Percentiles rank a stretch among this genome's conserved stretches.
phyloP scores from a whole-genome alignment of 441 rosid species.

The Populus trichocarpa region DNA sequence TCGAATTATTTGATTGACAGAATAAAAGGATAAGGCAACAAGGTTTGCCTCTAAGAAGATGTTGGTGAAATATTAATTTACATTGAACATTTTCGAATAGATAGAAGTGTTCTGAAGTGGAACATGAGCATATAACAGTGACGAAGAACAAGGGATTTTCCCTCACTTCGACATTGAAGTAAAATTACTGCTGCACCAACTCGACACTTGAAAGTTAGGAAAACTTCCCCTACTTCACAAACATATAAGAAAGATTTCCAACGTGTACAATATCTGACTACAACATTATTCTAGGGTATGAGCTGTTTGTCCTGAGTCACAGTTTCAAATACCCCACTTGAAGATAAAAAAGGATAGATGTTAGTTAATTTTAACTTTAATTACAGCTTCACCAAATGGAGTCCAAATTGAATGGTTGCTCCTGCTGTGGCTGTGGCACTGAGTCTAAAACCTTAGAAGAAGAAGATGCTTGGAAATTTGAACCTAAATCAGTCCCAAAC shows the following conservation, averaged over 20 bases:
- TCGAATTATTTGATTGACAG: background rate
- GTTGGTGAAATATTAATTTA: background rate
- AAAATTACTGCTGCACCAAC: background rate
- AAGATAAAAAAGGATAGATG: background rate
- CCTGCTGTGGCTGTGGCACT: constrained; percentile 47
- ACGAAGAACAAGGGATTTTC: background rate
- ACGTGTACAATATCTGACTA: background rate
- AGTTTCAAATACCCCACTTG: background rate
- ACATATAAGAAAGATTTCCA: background rate
- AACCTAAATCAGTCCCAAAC: constrained; percentile 30
- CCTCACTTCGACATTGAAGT: background rate
- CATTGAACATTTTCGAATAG: background rate
- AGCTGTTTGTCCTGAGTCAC: background rate
- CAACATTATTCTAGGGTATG: background rate
- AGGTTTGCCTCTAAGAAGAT: background rate
- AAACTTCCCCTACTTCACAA: background rate
- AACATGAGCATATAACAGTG: background rate
- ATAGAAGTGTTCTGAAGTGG: background rate
- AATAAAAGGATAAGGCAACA: background rate
- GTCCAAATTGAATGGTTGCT: constrained; percentile 76
- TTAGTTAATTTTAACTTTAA: constrained; percentile 1
- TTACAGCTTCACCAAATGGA: constrained; percentile 53
- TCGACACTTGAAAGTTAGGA: background rate
- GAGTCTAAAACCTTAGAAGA: constrained; percentile 47
- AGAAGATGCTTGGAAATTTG: constrained; percentile 50